These are phyloP conservation scores for Coemansia sp. DNA, from an alignment of 192 early-diverging fungal genomes.

Conservation along the genomic window DNA sequence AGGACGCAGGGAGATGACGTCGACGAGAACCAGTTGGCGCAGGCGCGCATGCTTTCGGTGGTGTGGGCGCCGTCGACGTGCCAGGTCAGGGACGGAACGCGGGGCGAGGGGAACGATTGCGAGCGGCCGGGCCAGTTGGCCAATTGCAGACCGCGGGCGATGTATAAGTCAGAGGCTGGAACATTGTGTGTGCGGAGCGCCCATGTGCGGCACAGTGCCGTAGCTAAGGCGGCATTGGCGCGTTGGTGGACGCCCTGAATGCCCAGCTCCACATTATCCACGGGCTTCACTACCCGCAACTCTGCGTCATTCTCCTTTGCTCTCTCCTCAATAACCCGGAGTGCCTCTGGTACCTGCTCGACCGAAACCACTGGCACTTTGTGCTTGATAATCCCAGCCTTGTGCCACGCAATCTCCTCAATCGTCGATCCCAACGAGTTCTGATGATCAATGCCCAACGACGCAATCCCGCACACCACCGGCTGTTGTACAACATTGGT, in stretches of 20 bases:
- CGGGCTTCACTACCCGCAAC: slow-evolving; percentile 36
- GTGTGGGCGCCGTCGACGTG: slow-evolving; percentile 97
- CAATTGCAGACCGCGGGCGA: slow-evolving; percentile 57
- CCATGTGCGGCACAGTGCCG: slow-evolving; percentile 72
- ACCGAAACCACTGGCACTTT: slow-evolving; percentile 72
- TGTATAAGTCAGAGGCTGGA: not conserved
- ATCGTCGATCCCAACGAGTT: slow-evolving; percentile 69
- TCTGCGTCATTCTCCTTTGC: slow-evolving; percentile 64
- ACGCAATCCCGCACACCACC: slow-evolving; percentile 76
- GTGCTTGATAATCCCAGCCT: slow-evolving; percentile 77
- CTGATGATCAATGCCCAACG: slow-evolving; percentile 79
- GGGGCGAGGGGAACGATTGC: slow-evolving; percentile 62
- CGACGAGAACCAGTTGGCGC: slow-evolving; percentile 55
- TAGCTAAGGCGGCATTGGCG: slow-evolving; percentile 80
- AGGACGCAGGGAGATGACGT: slow-evolving; percentile 56
- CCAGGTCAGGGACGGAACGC: slow-evolving; percentile 62
- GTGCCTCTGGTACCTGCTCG: slow-evolving; percentile 67
- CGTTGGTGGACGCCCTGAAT: slow-evolving; percentile 82
- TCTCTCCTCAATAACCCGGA: slow-evolving; percentile 65
- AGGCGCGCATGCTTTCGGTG: slow-evolving; percentile 73
- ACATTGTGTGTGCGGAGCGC: slow-evolving; percentile 35
- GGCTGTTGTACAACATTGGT: slow-evolving; percentile 76
- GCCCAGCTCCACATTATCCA: slow-evolving; percentile 52
- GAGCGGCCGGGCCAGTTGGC: slow-evolving; percentile 89
- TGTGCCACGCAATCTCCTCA: slow-evolving; percentile 79